A percentile compares a stretch with the other conserved stretches of the same genome.
These are phyloP conservation scores for Allomyces macrogynus DNA, from an alignment of 192 early-diverging fungal species.

Conservation along the genomic window DNA sequence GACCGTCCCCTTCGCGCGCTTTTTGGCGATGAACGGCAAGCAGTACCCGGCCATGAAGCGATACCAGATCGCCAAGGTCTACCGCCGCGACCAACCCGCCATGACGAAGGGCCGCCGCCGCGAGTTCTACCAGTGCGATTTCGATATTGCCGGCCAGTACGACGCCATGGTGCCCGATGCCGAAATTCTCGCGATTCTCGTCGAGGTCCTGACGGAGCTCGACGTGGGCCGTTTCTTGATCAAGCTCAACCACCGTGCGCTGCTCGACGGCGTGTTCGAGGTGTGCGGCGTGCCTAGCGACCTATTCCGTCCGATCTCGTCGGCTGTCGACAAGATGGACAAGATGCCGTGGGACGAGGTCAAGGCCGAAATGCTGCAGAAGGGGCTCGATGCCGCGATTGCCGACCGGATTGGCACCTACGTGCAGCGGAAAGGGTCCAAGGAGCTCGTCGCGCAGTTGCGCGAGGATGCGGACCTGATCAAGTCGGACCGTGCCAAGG, in stretches of 20 bases:
- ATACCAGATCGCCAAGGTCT: constrained; percentile 97
- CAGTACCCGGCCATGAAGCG: constrained; percentile 73
- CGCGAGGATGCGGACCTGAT: constrained; percentile 39
- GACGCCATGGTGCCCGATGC: constrained; percentile 96
- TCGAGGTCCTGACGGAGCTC: constrained; percentile 58
- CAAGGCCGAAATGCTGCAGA: constrained; percentile 84
- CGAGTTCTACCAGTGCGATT: constrained; percentile 98
- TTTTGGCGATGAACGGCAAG: constrained; percentile 76
- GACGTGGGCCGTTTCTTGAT: constrained; percentile 76
- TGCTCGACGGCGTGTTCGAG: constrained; percentile 92
- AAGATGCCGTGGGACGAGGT: constrained; percentile 92
- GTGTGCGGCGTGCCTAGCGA: constrained; percentile 80
- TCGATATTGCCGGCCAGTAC: constrained; percentile 86
- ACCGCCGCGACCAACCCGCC: constrained; percentile 91
- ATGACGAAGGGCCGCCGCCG: constrained; percentile 98
- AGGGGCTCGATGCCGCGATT: constrained; percentile 52
- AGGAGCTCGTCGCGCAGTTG: constrained; percentile 58
- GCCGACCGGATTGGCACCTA: constrained; percentile 90
- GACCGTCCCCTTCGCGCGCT: constrained; percentile 93
- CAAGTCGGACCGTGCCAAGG: constrained; percentile 42
- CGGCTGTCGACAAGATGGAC: constrained; percentile 96
- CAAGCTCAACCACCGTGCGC: constrained; percentile 94
- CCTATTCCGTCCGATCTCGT: constrained; percentile 79
- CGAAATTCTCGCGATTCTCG: constrained; percentile 60
- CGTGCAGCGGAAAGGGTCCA: constrained; percentile 48